A percentile compares a stretch with the other conserved stretches of the same genome.
Evolutionary conservation across 2,329 filamentous ascomycete species (phyloP).

Genomic region (Pseudocercospora cruenta): DNA sequence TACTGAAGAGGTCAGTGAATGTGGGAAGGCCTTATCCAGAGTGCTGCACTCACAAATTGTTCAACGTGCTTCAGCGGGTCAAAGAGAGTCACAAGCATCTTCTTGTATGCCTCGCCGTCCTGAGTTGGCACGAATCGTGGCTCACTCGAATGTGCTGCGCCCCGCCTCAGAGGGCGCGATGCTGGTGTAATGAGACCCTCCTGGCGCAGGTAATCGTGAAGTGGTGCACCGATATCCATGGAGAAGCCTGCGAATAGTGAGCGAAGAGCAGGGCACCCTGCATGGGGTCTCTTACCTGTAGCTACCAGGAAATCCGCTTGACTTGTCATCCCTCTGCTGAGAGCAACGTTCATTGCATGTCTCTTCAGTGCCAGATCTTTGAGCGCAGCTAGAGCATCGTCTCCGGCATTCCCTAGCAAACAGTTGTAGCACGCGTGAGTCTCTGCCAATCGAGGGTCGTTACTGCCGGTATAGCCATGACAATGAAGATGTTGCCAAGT

Average conservation of each 20-base stretch:
- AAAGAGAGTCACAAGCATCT: constrained; percentile 33
- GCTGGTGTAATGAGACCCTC: constrained; percentile 29
- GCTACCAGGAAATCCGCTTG: constrained; percentile 21
- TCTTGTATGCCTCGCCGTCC: constrained; percentile 25
- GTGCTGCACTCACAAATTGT: constrained; percentile 24
- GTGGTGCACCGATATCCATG: constrained; percentile 8
- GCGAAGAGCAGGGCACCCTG: background rate
- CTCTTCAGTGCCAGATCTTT: constrained; percentile 31
- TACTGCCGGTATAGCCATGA: constrained; percentile 46
- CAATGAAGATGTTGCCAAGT: constrained; percentile 52
- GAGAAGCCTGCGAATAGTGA: constrained; percentile 25
- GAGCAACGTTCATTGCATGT: constrained; percentile 31
- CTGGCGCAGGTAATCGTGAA: constrained; percentile 28
- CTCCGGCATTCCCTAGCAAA: constrained; percentile 37
- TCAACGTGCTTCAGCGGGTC: constrained; percentile 33
- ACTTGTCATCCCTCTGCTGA: constrained; percentile 27
- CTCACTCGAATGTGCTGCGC: constrained; percentile 25
- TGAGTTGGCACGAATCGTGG: constrained; percentile 28
- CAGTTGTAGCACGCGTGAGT: constrained; percentile 54
- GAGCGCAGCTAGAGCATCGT: constrained; percentile 17
- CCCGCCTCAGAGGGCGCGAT: constrained; percentile 23
- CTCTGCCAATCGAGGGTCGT: constrained; percentile 46
- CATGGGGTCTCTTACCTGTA: constrained; percentile 23
- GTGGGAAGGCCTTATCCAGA: background rate
- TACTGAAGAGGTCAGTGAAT: constrained; percentile 17